These are phyloP conservation scores for Avena insularis DNA, from an alignment of 176 grass and related monocot species.

Conservation along the genomic window DNA sequence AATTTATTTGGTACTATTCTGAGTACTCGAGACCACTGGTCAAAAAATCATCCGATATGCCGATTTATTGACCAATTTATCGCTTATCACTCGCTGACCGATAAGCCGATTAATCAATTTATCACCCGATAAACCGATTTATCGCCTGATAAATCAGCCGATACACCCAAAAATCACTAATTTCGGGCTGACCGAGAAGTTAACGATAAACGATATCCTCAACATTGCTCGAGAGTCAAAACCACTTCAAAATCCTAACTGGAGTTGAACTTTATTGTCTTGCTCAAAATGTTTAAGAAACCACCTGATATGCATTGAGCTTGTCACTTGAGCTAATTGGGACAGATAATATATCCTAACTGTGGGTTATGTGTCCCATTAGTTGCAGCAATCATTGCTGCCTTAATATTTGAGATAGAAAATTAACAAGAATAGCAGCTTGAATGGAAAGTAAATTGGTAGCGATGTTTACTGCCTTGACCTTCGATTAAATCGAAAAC, in stretches of 20 bases:
- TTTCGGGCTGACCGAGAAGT: too few species aligned
- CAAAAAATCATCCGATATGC: too few species aligned
- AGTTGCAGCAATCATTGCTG: neutral
- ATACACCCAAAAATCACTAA: too few species aligned
- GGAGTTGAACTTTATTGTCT: neutral
- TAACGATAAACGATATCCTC: too few species aligned
- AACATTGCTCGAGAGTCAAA: too few species aligned
- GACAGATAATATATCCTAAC: constrained; percentile 3
- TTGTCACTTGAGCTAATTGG: constrained; percentile 23
- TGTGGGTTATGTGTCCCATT: neutral
- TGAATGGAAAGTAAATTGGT: neutral
- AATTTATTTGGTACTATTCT: constrained; percentile 7
- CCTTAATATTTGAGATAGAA: neutral
- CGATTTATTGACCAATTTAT: too few species aligned
- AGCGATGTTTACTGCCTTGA: constrained; percentile 5
- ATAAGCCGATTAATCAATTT: too few species aligned
- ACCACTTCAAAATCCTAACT: neutral
- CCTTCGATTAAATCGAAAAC: neutral
- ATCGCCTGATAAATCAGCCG: too few species aligned
- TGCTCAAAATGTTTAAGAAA: neutral
- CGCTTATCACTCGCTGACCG: too few species aligned
- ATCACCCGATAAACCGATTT: too few species aligned
- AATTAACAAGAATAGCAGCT: neutral
- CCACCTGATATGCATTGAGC: neutral
- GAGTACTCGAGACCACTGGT: too few species aligned